Conservation (phyloP, 2,329 filamentous ascomycete genomes). For the Domatiomyces globalis region DNA sequence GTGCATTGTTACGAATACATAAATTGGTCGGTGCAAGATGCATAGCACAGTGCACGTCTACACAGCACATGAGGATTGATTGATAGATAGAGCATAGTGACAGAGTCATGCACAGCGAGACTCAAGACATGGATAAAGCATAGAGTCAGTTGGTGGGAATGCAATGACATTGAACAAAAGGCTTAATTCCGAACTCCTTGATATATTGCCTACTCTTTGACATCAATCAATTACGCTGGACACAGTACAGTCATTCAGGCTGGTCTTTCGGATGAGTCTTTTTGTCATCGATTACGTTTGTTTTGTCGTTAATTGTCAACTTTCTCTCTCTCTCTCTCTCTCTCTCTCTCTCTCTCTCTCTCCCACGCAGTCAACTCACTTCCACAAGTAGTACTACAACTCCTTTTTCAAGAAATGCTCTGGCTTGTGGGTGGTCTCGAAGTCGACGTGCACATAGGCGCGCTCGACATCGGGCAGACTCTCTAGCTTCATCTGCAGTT, state of each 20-base stretch:
- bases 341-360: neutral
- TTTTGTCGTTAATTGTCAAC: neutral
- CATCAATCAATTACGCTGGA: neutral
- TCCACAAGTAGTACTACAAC: constrained; percentile 24
- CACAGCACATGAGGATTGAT: neutral
- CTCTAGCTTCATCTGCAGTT: constrained; percentile 86
- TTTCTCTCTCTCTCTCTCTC: neutral
- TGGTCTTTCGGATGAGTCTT: neutral
- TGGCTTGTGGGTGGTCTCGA: constrained; percentile 88
- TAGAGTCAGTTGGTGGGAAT: too few species aligned
- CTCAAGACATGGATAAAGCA: neutral
- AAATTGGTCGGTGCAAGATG: neutral
- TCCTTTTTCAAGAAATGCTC: constrained; percentile 63
- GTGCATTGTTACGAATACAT: neutral
- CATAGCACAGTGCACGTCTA: neutral
- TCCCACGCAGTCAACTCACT: neutral
- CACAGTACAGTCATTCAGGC: neutral
- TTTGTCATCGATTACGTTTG: neutral
- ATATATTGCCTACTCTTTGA: neutral
- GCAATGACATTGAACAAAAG: too few species aligned
- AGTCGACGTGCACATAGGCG: constrained; percentile 94
- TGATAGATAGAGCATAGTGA: neutral
- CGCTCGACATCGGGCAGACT: constrained; percentile 81
- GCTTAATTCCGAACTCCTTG: too few species aligned
- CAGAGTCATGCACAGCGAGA: neutral